Evolutionary conservation across 1,284 basidiomycete species (phyloP).

Genomic region (Austropuccinia psidii): DNA sequence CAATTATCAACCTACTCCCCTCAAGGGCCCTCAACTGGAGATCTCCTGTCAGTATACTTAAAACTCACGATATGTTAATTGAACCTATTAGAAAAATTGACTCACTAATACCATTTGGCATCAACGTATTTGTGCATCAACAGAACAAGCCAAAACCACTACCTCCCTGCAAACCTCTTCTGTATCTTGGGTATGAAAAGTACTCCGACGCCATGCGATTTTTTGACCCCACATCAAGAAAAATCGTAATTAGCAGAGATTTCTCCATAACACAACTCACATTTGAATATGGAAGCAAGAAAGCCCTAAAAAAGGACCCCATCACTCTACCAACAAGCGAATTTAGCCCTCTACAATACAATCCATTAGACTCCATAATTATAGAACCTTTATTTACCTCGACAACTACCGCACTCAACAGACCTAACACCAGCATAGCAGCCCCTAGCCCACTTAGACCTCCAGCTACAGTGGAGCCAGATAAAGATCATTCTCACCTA

Average conservation of each 20-base stretch:
- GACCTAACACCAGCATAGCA: too few species aligned
- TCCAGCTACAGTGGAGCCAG: too few species aligned
- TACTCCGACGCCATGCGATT: neutral
- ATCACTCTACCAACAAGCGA: too few species aligned
- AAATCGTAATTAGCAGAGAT: conserved; percentile 10
- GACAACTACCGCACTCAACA: too few species aligned
- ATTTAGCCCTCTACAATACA: too few species aligned
- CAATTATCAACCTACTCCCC: neutral
- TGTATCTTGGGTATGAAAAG: neutral
- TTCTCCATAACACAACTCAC: neutral
- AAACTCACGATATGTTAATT: neutral
- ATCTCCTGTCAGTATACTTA: neutral
- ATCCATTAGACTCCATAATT: too few species aligned
- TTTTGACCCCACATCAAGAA: neutral
- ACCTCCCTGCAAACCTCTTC: neutral
- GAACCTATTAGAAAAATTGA: neutral
- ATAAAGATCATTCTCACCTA: too few species aligned
- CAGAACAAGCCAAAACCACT: neutral
- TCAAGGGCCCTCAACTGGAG: neutral
- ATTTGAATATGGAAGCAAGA: too few species aligned
- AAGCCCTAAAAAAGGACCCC: too few species aligned
- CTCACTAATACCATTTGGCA: neutral
- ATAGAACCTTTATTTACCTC: too few species aligned
- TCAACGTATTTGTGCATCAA: neutral
- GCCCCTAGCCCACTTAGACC: too few species aligned